These are phyloP conservation scores for Oligophagozyma castellii DNA, from an alignment of 1,139 yeast genomes.

Conservation along the genomic window DNA sequence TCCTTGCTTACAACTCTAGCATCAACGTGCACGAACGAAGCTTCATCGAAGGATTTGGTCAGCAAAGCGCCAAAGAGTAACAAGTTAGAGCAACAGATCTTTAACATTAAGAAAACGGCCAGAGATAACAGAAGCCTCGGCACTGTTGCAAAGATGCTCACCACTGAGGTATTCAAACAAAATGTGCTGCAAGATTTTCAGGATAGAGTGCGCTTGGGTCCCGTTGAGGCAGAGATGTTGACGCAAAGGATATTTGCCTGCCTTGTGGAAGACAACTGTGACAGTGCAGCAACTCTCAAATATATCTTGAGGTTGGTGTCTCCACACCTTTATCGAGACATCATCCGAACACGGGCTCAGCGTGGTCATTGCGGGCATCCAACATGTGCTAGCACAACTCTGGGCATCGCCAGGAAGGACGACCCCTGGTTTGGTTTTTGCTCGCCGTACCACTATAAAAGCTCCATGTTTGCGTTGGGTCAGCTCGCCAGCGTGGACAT, in stretches of 20 bases:
- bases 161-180: neutral
- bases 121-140: conserved; percentile 24
- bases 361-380: conserved; percentile 9
- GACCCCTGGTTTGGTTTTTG: neutral
- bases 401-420: neutral
- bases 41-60: conserved; percentile 70
- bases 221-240: conserved; percentile 4
- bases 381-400: conserved; percentile 3
- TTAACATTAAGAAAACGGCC: conserved; percentile 14
- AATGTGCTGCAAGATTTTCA: conserved; percentile 3
- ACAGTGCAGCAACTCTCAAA: conserved; percentile 6
- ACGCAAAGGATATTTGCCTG: conserved; percentile 1
- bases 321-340: conserved; percentile 2
- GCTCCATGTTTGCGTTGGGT: conserved; percentile 1
- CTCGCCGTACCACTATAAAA: conserved; percentile 1
- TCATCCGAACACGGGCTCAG: conserved; percentile 4
- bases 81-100: too few species aligned
- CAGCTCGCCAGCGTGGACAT: conserved; percentile 1
- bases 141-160: too few species aligned
- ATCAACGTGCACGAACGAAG: conserved; percentile 70
- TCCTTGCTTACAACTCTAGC: conserved; percentile 61
- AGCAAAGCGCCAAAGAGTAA: conserved; percentile 46
- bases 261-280: conserved; percentile 5
- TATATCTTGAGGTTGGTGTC: conserved; percentile 5
- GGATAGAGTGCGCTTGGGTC: conserved; percentile 4